phyloP scores from a whole-genome alignment of 345 rosid species.

The Laguncularia racemosa region DNA sequence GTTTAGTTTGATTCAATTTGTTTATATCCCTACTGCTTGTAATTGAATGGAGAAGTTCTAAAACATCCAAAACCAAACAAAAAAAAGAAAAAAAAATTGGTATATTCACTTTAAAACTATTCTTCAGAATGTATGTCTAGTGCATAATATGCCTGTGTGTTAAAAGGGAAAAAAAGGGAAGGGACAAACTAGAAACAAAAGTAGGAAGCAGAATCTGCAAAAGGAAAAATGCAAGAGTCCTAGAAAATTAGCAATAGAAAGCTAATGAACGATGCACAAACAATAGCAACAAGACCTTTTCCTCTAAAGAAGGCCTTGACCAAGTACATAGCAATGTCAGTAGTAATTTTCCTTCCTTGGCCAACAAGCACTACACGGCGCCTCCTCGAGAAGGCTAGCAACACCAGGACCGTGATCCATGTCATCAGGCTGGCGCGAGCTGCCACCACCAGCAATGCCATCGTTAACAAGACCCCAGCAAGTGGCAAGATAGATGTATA shows the following conservation, averaged over 20 bases:
- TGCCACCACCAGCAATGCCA: conserved; percentile 20
- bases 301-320: conserved; percentile 16
- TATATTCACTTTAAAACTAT: too few species aligned
- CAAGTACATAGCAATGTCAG: conserved; percentile 28
- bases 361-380: conserved; percentile 36
- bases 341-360: conserved; percentile 36
- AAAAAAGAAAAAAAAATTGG: too few species aligned
- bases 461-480: conserved; percentile 18
- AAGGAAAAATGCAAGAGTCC: too few species aligned
- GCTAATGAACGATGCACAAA: conserved; percentile 14
- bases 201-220: too few species aligned
- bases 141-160: too few species aligned
- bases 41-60: too few species aligned
- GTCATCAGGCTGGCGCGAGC: conserved; percentile 46
- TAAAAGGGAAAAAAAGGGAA: too few species aligned
- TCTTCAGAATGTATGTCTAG: too few species aligned
- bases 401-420: conserved; percentile 44
- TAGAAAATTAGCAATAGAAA: conserved; percentile 7
- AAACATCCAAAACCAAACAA: too few species aligned
- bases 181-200: too few species aligned
- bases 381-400: conserved; percentile 40
- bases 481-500: conserved; percentile 7
- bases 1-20: too few species aligned
- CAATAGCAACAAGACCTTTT: conserved; percentile 11
- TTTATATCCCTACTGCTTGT: too few species aligned